These are phyloP conservation scores for Retiboletus flavoniger DNA, from an alignment of 1,284 basidiomycete genomes.

Conservation along the genomic window DNA sequence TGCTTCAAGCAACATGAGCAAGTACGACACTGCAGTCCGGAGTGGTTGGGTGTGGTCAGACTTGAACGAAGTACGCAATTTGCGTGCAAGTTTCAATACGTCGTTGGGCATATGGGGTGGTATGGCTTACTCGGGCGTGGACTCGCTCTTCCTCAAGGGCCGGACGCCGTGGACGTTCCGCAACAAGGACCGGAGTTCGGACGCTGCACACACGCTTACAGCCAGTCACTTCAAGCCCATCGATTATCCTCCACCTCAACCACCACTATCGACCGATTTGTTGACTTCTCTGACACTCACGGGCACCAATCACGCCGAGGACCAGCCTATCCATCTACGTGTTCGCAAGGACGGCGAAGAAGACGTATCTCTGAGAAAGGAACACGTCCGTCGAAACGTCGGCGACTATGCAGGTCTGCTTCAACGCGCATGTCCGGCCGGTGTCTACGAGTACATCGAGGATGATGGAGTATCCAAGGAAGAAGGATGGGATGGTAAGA, in stretches of 20 bases:
- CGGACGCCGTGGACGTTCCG: constrained; percentile 92
- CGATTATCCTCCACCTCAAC: constrained; percentile 86
- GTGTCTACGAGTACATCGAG: constrained; percentile 97
- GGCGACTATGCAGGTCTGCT: constrained; percentile 84
- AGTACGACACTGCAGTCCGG: constrained; percentile 74
- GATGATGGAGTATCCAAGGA: constrained; percentile 53
- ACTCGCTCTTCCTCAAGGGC: constrained; percentile 84
- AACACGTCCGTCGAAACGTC: constrained; percentile 80
- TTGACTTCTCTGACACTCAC: constrained; percentile 90
- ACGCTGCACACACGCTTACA: constrained; percentile 73
- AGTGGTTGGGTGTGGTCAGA: constrained; percentile 89
- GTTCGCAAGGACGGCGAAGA: constrained; percentile 57
- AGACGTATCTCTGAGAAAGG: constrained; percentile 47
- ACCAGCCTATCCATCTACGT: constrained; percentile 89
- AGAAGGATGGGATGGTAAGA: constrained; percentile 74
- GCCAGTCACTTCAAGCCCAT: constrained; percentile 78
- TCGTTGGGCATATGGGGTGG: constrained; percentile 87
- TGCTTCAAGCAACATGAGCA: constrained; percentile 64
- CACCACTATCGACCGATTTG: constrained; percentile 92
- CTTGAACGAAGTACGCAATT: constrained; percentile 88
- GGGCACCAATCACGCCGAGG: constrained; percentile 95
- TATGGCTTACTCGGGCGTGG: constrained; percentile 87
- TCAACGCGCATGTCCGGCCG: constrained; percentile 90
- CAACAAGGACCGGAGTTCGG: constrained; percentile 55
- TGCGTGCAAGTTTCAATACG: constrained; percentile 91